Base-by-base conservation (phyloP, 352 stramenopile genomes). In the Achlya hypogyna region DNA sequence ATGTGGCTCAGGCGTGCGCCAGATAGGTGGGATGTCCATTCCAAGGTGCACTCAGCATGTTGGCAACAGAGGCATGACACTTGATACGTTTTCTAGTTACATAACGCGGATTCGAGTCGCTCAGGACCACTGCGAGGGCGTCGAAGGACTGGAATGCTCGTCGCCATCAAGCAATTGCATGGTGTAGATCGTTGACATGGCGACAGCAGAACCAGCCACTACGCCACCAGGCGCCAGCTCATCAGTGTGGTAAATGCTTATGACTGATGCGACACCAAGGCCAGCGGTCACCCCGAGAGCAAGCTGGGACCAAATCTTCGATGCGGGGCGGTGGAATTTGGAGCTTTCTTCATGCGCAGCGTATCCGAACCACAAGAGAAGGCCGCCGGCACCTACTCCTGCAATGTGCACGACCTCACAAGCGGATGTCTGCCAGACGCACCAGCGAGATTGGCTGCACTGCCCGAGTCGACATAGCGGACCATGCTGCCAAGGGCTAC, bases 281-380 rank as follows among this genome's bases (percentile, higher is more conserved):
- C 49, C 49, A 12, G 16, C 6, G 6, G 49, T 54, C 6, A 54
- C 49, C 6, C 6, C 6, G 12, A 54, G 29, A 8, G 49, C 49
- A 16, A 34, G 29, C 29, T 54, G 23, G 29, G 16, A 54, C 49
- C 49, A 54, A 34, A 54, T 54, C 49, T 54, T 54, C 6, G 49
- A 54, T 16, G 49, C 8, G 6, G 23, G 49, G 6, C 29, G 23
- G 6, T 49, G 42, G 42, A 20, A 20, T 22, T 34, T 54, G 6
- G 6, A 16, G 49, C 6, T 16, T 66, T 93, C 84, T 72, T 89
- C 85, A 66, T 90, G 87, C 70, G 81, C 89, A 69, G 77, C 83
- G 74, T 91, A 93, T 70, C 85, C 83, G 54, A 91, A 75, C 47
- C 90, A 82, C 70, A 75, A 87, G 62, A 93, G 72, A 65, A 92